phyloP scores from a whole-genome alignment of 2,329 filamentous ascomycete genomes.

The Amphichorda felina region DNA sequence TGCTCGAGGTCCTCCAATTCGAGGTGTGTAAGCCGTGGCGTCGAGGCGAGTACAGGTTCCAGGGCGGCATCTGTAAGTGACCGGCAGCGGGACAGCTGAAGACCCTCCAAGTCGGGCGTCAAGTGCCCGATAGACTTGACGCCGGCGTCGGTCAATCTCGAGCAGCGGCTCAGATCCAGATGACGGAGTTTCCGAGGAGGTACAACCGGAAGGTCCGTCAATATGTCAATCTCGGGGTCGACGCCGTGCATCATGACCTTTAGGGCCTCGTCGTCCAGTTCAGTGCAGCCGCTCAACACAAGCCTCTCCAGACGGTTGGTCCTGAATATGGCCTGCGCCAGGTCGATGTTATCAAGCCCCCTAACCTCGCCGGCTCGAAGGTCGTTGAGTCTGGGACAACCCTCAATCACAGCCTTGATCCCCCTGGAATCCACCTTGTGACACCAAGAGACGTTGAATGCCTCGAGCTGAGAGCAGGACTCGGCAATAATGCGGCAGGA shows the following conservation, averaged over 20 bases:
- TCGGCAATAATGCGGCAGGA: constrained; percentile 79
- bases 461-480: constrained; percentile 70
- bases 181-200: constrained; percentile 70
- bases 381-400: constrained; percentile 64
- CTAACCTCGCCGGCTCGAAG: constrained; percentile 71
- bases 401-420: constrained; percentile 58
- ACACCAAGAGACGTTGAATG: constrained; percentile 89
- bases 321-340: constrained; percentile 64
- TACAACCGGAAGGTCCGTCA: constrained; percentile 66
- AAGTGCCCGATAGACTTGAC: constrained; percentile 61
- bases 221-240: constrained; percentile 66
- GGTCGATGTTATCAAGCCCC: constrained; percentile 63
- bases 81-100: constrained; percentile 73
- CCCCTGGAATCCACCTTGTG: constrained; percentile 71
- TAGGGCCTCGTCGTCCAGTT: constrained; percentile 65
- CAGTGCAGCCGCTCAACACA: constrained; percentile 66
- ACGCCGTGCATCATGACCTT: constrained; percentile 63
- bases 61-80: constrained; percentile 63
- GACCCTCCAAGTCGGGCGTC: constrained; percentile 67
- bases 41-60: constrained; percentile 59
- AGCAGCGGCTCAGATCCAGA: constrained; percentile 73
- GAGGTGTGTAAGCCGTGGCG: constrained; percentile 69
- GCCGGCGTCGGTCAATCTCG: constrained; percentile 58
- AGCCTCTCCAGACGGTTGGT: constrained; percentile 77
- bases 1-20: constrained; percentile 78